phyloP scores from a whole-genome alignment of 1,139 yeast genomes.

The Debaryomycetaceae sp. region DNA sequence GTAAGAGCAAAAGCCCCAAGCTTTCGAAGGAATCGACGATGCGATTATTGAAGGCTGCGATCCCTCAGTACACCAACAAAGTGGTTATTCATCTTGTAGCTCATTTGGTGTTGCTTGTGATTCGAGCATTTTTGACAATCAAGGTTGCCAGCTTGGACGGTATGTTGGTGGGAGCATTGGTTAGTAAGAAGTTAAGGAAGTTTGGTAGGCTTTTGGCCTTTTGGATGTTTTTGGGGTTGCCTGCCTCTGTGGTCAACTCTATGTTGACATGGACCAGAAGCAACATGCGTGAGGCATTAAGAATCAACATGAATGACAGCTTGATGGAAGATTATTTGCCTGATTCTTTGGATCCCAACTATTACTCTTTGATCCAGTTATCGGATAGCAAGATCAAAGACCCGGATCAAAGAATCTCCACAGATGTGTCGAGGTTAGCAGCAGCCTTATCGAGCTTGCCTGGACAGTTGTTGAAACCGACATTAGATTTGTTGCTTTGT shows the following conservation, averaged over 20 bases:
- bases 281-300: constrained; percentile 60
- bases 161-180: constrained; percentile 74
- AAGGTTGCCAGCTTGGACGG: constrained; percentile 90
- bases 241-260: constrained; percentile 80
- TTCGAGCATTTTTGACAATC: constrained; percentile 72
- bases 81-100: constrained; percentile 43
- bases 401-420: constrained; percentile 80
- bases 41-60: constrained; percentile 33
- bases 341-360: constrained; percentile 47
- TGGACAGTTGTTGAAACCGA: constrained; percentile 84
- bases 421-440: constrained; percentile 75
- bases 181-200: constrained; percentile 61
- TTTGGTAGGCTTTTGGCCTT: constrained; percentile 63
- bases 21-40: constrained; percentile 32
- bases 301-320: constrained; percentile 61
- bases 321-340: constrained; percentile 71
- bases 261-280: constrained; percentile 69
- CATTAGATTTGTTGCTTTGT: constrained; percentile 75
- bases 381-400: constrained; percentile 58
- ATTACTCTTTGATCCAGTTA: constrained; percentile 49
- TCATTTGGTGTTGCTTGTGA: constrained; percentile 61
- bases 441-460: constrained; percentile 71
- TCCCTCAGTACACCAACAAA: constrained; percentile 32
- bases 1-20: constrained; percentile 21
- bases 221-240: constrained; percentile 87